Conservation (phyloP, 1,139 yeast species). For the Scheffersomyces titani region DNA sequence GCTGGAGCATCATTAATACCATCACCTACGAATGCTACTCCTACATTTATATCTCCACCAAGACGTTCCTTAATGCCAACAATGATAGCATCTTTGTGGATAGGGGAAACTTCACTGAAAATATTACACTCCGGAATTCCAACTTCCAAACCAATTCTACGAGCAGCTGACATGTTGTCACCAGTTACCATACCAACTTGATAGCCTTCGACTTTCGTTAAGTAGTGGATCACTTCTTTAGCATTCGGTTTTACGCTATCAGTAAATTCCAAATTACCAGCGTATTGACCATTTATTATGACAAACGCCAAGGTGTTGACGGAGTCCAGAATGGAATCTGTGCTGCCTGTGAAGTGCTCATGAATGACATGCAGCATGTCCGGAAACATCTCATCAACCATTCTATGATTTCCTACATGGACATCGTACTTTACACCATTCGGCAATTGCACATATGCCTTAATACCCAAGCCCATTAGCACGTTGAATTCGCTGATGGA, state of each 20-base stretch:
- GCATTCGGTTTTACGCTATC: constrained; percentile 78
- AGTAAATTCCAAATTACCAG: constrained; percentile 66
- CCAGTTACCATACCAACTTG: constrained; percentile 92
- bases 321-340: constrained; percentile 15
- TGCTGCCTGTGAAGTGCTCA: background rate
- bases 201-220: constrained; percentile 52
- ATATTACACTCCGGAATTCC: constrained; percentile 68
- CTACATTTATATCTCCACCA: constrained; percentile 30
- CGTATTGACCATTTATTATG: constrained; percentile 53
- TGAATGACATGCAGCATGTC: constrained; percentile 10
- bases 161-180: constrained; percentile 68
- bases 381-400: constrained; percentile 34
- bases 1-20: constrained; percentile 98
- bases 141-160: constrained; percentile 61
- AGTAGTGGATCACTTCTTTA: constrained; percentile 54
- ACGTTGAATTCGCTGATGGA: constrained; percentile 46
- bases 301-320: constrained; percentile 41
- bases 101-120: constrained; percentile 78
- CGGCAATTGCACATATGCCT: constrained; percentile 39
- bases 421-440: constrained; percentile 29
- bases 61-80: constrained; percentile 52
- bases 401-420: constrained; percentile 57
- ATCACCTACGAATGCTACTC: constrained; percentile 90
- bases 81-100: constrained; percentile 72
- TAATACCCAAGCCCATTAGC: constrained; percentile 72